phyloP scores from a whole-genome alignment of 768 basidiomycete genomes.

The Termitomyces sp. region DNA sequence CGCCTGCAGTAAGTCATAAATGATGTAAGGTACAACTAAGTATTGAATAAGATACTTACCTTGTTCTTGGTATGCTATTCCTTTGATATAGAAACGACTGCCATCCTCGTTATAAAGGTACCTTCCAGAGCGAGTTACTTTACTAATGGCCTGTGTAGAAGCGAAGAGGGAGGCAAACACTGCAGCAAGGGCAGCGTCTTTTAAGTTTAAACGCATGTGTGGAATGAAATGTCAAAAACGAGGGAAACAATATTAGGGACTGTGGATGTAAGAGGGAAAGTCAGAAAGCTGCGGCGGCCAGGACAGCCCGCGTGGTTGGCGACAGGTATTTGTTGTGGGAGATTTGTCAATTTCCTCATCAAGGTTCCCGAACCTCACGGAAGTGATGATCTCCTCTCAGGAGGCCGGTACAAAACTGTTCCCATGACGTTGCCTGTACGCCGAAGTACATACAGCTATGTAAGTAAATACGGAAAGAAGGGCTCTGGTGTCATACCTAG shows the following conservation, averaged over 20 bases:
- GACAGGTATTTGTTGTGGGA: not conserved
- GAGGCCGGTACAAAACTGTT: too few species aligned
- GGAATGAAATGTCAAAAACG: not conserved
- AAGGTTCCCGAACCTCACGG: not conserved
- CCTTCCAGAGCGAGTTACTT: conserved; percentile 63
- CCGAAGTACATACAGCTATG: too few species aligned
- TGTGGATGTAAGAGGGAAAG: conserved; percentile 2
- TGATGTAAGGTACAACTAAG: not conserved
- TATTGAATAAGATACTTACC: conserved; percentile 32
- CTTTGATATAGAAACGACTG: conserved; percentile 83
- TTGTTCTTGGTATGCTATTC: conserved; percentile 80
- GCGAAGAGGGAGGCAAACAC: conserved; percentile 34
- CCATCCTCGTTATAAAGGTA: conserved; percentile 80
- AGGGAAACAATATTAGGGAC: not conserved
- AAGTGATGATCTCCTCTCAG: not conserved
- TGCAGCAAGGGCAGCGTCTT: conserved; percentile 30
- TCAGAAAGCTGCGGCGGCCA: not conserved
- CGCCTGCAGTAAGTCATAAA: conserved; percentile 21
- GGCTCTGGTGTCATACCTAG: too few species aligned
- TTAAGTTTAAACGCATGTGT: conserved; percentile 20
- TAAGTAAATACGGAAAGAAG: too few species aligned
- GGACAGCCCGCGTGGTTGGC: not conserved
- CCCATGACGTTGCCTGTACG: too few species aligned
- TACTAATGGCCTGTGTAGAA: conserved; percentile 60
- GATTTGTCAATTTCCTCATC: not conserved